Evolutionary conservation across 768 basidiomycete genomes (phyloP).

Genomic region (Russula olivacea): DNA sequence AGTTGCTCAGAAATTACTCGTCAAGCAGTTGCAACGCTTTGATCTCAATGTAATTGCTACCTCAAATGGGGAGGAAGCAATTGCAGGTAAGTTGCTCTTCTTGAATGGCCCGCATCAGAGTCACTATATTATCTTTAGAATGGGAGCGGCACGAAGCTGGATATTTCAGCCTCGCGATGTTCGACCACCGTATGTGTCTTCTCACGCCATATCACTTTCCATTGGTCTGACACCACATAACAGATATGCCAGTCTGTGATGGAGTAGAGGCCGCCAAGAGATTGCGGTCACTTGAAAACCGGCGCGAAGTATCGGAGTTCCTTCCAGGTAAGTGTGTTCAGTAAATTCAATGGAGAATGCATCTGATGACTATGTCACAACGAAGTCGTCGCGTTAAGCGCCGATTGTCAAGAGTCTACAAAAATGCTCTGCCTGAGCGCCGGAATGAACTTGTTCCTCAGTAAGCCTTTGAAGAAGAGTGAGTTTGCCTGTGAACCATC

Average conservation of each 20-base stretch:
- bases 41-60: slow-evolving; percentile 57
- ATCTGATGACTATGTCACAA: neutral
- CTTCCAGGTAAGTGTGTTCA: slow-evolving; percentile 48
- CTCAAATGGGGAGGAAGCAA: slow-evolving; percentile 62
- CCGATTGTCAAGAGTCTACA: slow-evolving; percentile 72
- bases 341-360: neutral
- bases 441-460: slow-evolving; percentile 73
- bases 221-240: neutral
- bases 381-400: slow-evolving; percentile 64
- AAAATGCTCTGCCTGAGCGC: slow-evolving; percentile 71
- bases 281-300: slow-evolving; percentile 51
- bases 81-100: slow-evolving; percentile 38
- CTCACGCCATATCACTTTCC: neutral
- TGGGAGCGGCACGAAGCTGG: slow-evolving; percentile 66
- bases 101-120: neutral
- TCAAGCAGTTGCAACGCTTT: slow-evolving; percentile 61
- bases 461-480: slow-evolving; percentile 65
- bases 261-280: slow-evolving; percentile 70
- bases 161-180: slow-evolving; percentile 62
- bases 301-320: slow-evolving; percentile 43
- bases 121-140: slow-evolving; percentile 35
- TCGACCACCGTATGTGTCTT: slow-evolving; percentile 56
- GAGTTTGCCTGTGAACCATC: neutral
- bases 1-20: slow-evolving; percentile 58
- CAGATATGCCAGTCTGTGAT: slow-evolving; percentile 76